Evolutionary conservation across 495 filamentous ascomycete species (phyloP).

Genomic region (Xeromyces bisporus): DNA sequence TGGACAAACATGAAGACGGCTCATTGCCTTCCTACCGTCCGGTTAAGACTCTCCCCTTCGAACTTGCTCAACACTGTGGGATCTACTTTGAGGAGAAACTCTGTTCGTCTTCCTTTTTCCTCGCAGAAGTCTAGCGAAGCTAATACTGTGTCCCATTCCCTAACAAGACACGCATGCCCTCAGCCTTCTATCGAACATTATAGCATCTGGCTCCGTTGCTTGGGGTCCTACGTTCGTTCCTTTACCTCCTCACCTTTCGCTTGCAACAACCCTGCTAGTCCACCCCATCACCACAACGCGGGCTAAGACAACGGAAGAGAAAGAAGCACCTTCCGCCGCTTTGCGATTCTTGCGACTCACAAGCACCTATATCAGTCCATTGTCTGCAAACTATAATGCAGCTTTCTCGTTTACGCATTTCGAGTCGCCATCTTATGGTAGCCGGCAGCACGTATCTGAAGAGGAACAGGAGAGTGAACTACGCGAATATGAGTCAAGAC

Average conservation of each 20-base stretch:
- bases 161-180: constrained; percentile 49
- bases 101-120: constrained; percentile 27
- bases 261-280: constrained; percentile 50
- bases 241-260: constrained; percentile 41
- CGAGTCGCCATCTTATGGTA: constrained; percentile 18
- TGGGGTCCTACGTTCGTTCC: constrained; percentile 30
- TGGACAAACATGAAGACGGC: constrained; percentile 8
- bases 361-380: constrained; percentile 33
- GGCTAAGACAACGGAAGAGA: constrained; percentile 32
- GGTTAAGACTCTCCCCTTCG: constrained; percentile 37
- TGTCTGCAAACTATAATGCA: constrained; percentile 26
- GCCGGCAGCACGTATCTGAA: constrained; percentile 12
- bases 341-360: constrained; percentile 42
- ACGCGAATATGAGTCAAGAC: constrained; percentile 21
- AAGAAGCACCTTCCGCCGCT: constrained; percentile 35
- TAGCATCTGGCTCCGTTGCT: constrained; percentile 36
- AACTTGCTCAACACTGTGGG: constrained; percentile 45
- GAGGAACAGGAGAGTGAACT: constrained; percentile 3
- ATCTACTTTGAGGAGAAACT: constrained; percentile 65
- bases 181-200: constrained; percentile 44
- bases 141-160: background rate
- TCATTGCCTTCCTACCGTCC: constrained; percentile 27
- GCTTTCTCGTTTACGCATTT: constrained; percentile 39
- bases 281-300: constrained; percentile 55
- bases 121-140: no score